These are phyloP conservation scores for Plasmodium gallinaceum DNA, from an alignment of 169 alveolate genomes.

Conservation along the genomic window DNA sequence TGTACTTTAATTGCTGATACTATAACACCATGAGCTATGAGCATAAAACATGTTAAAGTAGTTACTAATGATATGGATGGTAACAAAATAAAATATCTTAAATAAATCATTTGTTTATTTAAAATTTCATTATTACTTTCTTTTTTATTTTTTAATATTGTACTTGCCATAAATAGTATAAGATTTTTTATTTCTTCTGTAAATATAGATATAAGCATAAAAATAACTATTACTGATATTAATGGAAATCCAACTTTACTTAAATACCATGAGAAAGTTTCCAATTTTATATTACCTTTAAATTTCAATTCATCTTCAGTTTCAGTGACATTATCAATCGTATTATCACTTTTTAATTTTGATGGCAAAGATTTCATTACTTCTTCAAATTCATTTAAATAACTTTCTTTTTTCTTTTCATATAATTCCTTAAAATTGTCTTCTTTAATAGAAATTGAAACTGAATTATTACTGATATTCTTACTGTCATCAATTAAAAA, in stretches of 20 bases:
- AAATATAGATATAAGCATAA: constrained; percentile 43
- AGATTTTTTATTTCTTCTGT: constrained; percentile 66
- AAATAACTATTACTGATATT: constrained; percentile 17
- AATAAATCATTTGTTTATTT: not conserved
- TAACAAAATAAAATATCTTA: constrained; percentile 37
- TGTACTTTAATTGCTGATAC: constrained; percentile 78
- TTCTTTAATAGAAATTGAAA: too few species aligned
- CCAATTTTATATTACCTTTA: constrained; percentile 50
- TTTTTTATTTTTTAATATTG: constrained; percentile 10
- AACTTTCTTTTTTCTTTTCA: not conserved
- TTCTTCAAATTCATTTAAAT: constrained; percentile 45
- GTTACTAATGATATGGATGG: constrained; percentile 52
- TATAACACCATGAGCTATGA: constrained; percentile 68
- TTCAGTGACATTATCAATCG: not conserved
- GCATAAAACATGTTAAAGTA: constrained; percentile 27
- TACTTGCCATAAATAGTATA: constrained; percentile 32
- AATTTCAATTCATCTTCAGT: constrained; percentile 23
- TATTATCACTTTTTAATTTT: constrained; percentile 24
- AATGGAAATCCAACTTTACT: constrained; percentile 25
- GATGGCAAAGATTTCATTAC: not conserved
- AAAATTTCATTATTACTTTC: constrained; percentile 9
- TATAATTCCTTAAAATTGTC: not conserved
- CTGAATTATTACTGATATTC: not conserved
- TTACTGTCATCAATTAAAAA: constrained; percentile 4
- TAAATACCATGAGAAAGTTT: constrained; percentile 66